These are phyloP conservation scores for Cryptococcus sp. DNA, from an alignment of 1,284 basidiomycete species.

Conservation along the genomic window DNA sequence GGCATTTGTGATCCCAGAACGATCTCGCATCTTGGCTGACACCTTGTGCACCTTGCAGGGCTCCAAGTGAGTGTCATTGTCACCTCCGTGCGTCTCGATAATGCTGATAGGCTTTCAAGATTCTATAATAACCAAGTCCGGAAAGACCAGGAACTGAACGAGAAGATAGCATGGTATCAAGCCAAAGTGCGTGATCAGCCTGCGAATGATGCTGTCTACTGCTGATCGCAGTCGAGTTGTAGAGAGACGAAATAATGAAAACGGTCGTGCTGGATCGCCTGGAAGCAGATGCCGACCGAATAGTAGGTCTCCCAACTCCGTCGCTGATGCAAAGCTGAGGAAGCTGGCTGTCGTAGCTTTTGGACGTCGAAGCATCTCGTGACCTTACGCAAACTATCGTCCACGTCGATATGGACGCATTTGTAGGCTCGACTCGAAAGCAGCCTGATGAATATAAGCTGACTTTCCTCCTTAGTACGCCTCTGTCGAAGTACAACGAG, in stretches of 20 bases:
- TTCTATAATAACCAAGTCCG: constrained; percentile 51
- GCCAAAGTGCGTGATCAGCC: constrained; percentile 35
- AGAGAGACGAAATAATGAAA: constrained; percentile 48
- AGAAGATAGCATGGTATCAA: constrained; percentile 50
- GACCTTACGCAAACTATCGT: constrained; percentile 77
- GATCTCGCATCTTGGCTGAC: constrained; percentile 1
- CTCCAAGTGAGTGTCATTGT: constrained; percentile 38
- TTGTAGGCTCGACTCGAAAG: constrained; percentile 32
- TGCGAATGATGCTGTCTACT: neutral
- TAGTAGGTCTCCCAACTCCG: constrained; percentile 30
- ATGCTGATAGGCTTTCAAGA: constrained; percentile 12
- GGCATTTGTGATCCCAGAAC: constrained; percentile 3
- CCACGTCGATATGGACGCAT: constrained; percentile 52
- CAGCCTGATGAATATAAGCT: neutral
- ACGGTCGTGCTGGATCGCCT: constrained; percentile 33
- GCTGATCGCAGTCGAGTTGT: constrained; percentile 9
- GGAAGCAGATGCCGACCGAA: constrained; percentile 47
- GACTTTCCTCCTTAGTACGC: constrained; percentile 40
- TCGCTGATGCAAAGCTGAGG: neutral
- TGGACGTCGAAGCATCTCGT: constrained; percentile 71
- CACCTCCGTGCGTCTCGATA: neutral
- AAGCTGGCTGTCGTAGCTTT: constrained; percentile 58
- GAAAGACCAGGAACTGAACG: constrained; percentile 50
- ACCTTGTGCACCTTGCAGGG: constrained; percentile 20
- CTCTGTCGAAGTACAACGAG: constrained; percentile 64